Conservation (phyloP, 129 eudicot species). For the Escallonia herrerae region DNA sequence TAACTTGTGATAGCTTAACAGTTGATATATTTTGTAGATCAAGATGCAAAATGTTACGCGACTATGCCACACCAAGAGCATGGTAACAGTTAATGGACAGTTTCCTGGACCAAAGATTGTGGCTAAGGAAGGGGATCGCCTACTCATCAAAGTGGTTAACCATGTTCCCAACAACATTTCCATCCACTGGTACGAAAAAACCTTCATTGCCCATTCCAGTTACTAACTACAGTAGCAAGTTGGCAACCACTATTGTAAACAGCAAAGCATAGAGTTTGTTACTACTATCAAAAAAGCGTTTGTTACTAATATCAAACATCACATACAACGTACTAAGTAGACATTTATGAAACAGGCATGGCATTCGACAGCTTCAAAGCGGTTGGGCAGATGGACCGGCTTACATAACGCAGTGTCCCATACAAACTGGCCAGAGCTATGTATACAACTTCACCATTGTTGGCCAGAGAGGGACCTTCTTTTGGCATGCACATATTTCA, state of each 20-base stretch:
- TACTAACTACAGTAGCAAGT: no score
- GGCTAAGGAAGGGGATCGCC: slow-evolving; percentile 26
- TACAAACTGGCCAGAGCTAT: slow-evolving; percentile 48
- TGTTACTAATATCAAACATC: neutral
- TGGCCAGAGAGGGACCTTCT: slow-evolving; percentile 51
- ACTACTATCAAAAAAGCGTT: neutral
- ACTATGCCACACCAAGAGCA: slow-evolving; percentile 30
- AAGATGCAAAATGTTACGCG: slow-evolving; percentile 28
- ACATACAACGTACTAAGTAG: neutral
- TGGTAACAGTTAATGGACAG: slow-evolving; percentile 29
- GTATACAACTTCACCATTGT: slow-evolving; percentile 37
- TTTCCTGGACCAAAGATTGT: slow-evolving; percentile 27
- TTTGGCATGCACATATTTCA: slow-evolving; percentile 46
- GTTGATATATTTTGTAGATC: slow-evolving; percentile 1
- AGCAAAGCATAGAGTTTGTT: no score
- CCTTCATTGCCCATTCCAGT: no score
- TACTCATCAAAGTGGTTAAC: slow-evolving; percentile 28
- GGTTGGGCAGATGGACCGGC: slow-evolving; percentile 64
- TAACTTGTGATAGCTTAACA: neutral
- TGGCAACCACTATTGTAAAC: no score
- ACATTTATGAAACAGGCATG: slow-evolving; percentile 30
- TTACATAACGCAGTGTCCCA: slow-evolving; percentile 41
- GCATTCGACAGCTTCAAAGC: slow-evolving; percentile 38
- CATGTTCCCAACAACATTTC: slow-evolving; percentile 28
- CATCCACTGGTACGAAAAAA: slow-evolving; percentile 27